phyloP scores from a whole-genome alignment of 23 red algal species.

The Agarophyton chilense region DNA sequence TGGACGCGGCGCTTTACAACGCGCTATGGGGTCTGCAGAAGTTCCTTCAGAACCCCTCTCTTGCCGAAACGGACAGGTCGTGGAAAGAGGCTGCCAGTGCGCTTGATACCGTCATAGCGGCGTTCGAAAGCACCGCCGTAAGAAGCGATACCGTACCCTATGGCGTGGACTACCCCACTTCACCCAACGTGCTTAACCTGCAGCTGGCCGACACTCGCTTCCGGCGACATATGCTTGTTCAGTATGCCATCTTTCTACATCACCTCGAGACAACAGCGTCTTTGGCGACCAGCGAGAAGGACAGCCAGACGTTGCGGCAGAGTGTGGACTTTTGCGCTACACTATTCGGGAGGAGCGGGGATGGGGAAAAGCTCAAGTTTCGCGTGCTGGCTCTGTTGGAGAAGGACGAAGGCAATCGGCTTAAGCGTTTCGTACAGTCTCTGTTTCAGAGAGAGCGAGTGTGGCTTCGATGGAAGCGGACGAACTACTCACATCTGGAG shows the following conservation, averaged over 20 bases:
- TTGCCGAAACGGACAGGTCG: slow-evolving; percentile 8
- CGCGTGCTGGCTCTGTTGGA: slow-evolving; percentile 14
- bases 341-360: slow-evolving; percentile 18
- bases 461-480: slow-evolving; percentile 49
- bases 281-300: background rate
- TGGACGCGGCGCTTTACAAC: slow-evolving; percentile 47
- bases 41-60: slow-evolving; percentile 17
- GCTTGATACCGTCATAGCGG: slow-evolving; percentile 21
- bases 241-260: slow-evolving; percentile 52
- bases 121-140: slow-evolving; percentile 31
- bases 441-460: slow-evolving; percentile 41
- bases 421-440: slow-evolving; percentile 34
- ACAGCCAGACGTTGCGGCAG: background rate
- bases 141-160: background rate
- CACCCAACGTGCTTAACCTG: slow-evolving; percentile 9
- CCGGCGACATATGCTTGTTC: slow-evolving; percentile 45
- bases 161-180: slow-evolving; percentile 24
- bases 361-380: slow-evolving; percentile 11
- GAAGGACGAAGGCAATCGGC: background rate
- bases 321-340: slow-evolving; percentile 29
- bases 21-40: slow-evolving; percentile 49
- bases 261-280: slow-evolving; percentile 10
- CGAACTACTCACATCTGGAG: slow-evolving; percentile 37
- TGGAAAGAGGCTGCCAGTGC: slow-evolving; percentile 5
- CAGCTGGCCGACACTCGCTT: slow-evolving; percentile 38